These are phyloP conservation scores for Trypanosoma congolense DNA, from an alignment of 208 protist genomes.

Conservation along the genomic window DNA sequence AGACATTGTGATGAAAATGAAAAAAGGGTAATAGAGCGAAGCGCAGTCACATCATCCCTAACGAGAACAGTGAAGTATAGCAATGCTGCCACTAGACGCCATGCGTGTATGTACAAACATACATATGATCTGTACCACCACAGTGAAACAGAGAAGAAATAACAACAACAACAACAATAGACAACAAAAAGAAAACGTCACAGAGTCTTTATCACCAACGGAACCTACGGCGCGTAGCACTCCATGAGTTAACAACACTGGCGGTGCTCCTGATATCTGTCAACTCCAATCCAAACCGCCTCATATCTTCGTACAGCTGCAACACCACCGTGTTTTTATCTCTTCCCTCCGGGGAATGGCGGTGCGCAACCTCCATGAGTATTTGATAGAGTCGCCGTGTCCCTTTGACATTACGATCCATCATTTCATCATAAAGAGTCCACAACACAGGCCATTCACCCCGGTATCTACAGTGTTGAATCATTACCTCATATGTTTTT, in stretches of 20 bases:
- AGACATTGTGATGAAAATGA: too few relatives aligned
- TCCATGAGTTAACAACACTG: constrained; percentile 77
- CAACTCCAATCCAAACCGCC: constrained; percentile 42
- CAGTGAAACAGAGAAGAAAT: too few relatives aligned
- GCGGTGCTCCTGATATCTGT: constrained; percentile 39
- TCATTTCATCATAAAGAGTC: constrained; percentile 71
- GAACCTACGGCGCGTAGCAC: constrained; percentile 27
- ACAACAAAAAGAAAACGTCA: too few relatives aligned
- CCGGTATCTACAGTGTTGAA: constrained; percentile 46
- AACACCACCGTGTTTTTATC: constrained; percentile 42
- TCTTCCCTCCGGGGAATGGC: constrained; percentile 31
- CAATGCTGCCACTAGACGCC: too few relatives aligned
- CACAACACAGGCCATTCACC: constrained; percentile 72
- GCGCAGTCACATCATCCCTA: too few relatives aligned
- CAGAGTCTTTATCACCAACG: constrained; percentile 23
- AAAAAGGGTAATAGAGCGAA: too few relatives aligned
- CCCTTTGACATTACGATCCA: constrained; percentile 26
- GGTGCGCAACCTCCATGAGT: constrained; percentile 37
- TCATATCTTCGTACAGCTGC: constrained; percentile 61
- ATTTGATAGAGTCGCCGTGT: constrained; percentile 54
- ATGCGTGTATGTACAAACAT: too few relatives aligned
- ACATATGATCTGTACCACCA: too few relatives aligned
- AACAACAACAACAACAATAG: too few relatives aligned
- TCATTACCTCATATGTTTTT: constrained; percentile 71
- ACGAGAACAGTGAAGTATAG: too few relatives aligned